Conservation (phyloP, 345 rosid genomes). For the Brassica incana region DNA sequence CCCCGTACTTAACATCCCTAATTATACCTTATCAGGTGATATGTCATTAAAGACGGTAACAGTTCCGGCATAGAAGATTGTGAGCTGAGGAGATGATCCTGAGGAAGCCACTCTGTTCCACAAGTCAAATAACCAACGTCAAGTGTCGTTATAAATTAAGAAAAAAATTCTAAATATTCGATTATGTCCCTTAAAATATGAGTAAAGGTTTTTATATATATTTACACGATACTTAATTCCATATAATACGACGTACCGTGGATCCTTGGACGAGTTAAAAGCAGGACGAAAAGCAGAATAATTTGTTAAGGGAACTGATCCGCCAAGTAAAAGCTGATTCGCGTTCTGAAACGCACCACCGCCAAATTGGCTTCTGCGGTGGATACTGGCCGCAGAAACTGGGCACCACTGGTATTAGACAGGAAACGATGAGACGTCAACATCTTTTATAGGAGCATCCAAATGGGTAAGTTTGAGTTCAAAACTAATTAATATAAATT, state of each 20-base stretch:
- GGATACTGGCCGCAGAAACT: conserved; percentile 20
- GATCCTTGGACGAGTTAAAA: neutral
- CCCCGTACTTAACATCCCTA: no score
- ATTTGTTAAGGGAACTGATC: conserved; percentile 32
- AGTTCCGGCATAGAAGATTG: conserved; percentile 78
- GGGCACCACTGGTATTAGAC: conserved; percentile 21
- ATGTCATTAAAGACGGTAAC: conserved; percentile 72
- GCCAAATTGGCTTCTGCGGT: conserved; percentile 15
- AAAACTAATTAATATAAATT: neutral
- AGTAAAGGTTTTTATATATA: neutral
- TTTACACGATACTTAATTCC: neutral
- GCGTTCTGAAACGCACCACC: conserved; percentile 32
- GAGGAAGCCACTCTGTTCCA: conserved; percentile 46
- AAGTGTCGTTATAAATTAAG: neutral
- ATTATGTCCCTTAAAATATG: neutral
- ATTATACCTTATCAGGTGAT: conserved; percentile 70
- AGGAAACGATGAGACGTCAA: conserved; percentile 12
- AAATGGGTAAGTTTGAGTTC: neutral
- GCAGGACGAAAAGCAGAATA: conserved; percentile 9
- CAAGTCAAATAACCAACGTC: neutral
- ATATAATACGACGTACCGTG: conserved; percentile 22
- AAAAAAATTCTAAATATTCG: neutral
- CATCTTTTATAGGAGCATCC: conserved; percentile 1
- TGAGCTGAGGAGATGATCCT: conserved; percentile 54
- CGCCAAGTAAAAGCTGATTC: conserved; percentile 32